Evolutionary conservation across 2,329 filamentous ascomycete genomes (phyloP), one percentile per base, ranked within the genome.

Genomic region (Dendrostoma leiphaemia): DNA sequence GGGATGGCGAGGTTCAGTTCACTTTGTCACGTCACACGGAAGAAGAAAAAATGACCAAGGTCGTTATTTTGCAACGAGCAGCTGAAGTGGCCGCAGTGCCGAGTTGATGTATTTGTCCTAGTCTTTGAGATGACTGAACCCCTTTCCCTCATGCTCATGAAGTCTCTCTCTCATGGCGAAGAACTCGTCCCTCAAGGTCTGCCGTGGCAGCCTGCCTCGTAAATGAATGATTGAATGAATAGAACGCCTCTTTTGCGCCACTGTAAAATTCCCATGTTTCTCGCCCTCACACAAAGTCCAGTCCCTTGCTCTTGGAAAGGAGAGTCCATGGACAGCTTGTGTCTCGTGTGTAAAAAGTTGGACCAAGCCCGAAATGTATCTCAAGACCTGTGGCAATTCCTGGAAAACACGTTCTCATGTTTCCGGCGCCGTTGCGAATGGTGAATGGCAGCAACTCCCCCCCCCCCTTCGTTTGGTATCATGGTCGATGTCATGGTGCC

Each of bases 221-320:
- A 21, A n/a, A 10, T 48, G 32, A 47, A 54, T 26, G 34, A 52
- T 35, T 28, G 32, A 45, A 48, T 38, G 48, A 48, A 48, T 45
- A 37, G 44, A 56, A 56, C 54, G 41, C 54, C 54, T 44, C 47
- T 45, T 24, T 48, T 53, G 49, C 54, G 49, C 54, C 54, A 35
- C 31, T 37, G 26, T 15, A 24, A 38, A 51, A 35, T 41, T 40
- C 45, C 40, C 41, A 23, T 17, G 17, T 29, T 32, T 15, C 29
- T n/a, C 41, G 8, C 19, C 28, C n/a, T n/a, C n/a, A n/a, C n/a
- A n/a, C n/a, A n/a, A n/a, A n/a, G n/a, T n/a, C n/a, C n/a, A n/a
- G n/a, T n/a, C n/a, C n/a, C n/a, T n/a, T n/a, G n/a, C n/a, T n/a
- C n/a, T n/a, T n/a, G n/a, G n/a, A n/a, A 19, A 6, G 17, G 15